Conservation (phyloP, 2,329 filamentous ascomycete species). For the Metarhizium album region DNA sequence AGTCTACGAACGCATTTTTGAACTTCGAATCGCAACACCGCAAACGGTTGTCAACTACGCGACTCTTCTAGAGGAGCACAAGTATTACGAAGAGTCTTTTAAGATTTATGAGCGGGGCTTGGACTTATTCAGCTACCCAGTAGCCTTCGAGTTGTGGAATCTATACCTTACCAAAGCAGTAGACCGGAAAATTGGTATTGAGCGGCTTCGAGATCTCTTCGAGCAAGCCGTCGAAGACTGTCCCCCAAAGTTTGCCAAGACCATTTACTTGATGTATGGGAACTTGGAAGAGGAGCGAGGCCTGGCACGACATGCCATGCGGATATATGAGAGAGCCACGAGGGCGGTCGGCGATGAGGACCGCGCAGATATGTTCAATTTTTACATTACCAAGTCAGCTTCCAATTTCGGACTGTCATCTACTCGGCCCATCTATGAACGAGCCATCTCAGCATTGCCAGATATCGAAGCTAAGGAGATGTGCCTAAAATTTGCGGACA, state of each 20-base stretch:
- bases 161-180: constrained; percentile 95
- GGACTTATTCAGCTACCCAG: constrained; percentile 96
- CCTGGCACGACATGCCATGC: constrained; percentile 91
- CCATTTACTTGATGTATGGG: constrained; percentile 96
- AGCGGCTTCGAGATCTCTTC: constrained; percentile 86
- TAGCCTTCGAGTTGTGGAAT: constrained; percentile 98
- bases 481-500: constrained; percentile 97
- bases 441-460: constrained; percentile 85
- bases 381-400: constrained; percentile 97
- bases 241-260: constrained; percentile 90
- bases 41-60: constrained; percentile 99
- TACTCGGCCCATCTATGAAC: constrained; percentile 90
- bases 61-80: constrained; percentile 85
- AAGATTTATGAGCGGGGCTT: constrained; percentile 93
- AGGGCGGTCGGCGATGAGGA: constrained; percentile 92
- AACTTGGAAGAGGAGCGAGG: constrained; percentile 93
- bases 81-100: constrained; percentile 95
- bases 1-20: constrained; percentile 95
- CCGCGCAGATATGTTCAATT: constrained; percentile 94
- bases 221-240: constrained; percentile 94
- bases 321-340: constrained; percentile 95
- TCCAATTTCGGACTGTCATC: constrained; percentile 96
- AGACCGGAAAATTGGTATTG: constrained; percentile 90
- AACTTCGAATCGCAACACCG: constrained; percentile 92
- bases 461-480: constrained; percentile 91